phyloP scores from a whole-genome alignment of 2,329 filamentous ascomycete genomes.

The Trichoderma semiorbis region DNA sequence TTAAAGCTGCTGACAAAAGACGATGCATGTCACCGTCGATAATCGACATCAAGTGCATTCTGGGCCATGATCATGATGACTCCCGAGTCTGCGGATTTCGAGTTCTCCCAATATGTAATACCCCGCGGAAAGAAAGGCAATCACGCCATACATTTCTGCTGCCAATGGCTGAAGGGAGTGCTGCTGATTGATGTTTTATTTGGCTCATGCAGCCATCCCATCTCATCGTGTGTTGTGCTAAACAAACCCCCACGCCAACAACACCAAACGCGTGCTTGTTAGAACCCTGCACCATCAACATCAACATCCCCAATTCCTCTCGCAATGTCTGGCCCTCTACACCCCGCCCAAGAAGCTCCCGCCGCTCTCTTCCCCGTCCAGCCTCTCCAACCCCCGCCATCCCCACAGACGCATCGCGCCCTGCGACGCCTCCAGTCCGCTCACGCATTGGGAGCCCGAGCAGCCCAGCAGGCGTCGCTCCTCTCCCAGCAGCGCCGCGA shows the following conservation, averaged over 20 bases:
- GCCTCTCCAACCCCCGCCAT: conserved; percentile 42
- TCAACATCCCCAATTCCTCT: not conserved
- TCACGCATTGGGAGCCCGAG: conserved; percentile 61
- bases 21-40: not conserved
- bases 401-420: conserved; percentile 62
- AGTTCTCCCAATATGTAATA: not conserved
- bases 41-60: not conserved
- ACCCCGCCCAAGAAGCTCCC: conserved; percentile 1
- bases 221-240: not conserved
- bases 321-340: not conserved
- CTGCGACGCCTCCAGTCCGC: conserved; percentile 74
- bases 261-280: not conserved
- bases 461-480: conserved; percentile 47
- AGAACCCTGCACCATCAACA: not conserved
- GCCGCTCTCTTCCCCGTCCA: not conserved
- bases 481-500: conserved; percentile 61
- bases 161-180: not conserved
- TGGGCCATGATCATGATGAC: not conserved
- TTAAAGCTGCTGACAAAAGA: not conserved
- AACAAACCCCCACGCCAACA: not conserved
- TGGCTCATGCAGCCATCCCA: not conserved
- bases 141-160: not conserved
- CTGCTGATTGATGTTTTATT: not conserved
- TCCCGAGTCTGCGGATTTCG: not conserved
- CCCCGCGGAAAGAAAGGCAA: not conserved